These are phyloP conservation scores for Fusarium dlaminii DNA, from an alignment of 2,329 filamentous ascomycete species.

Conservation along the genomic window DNA sequence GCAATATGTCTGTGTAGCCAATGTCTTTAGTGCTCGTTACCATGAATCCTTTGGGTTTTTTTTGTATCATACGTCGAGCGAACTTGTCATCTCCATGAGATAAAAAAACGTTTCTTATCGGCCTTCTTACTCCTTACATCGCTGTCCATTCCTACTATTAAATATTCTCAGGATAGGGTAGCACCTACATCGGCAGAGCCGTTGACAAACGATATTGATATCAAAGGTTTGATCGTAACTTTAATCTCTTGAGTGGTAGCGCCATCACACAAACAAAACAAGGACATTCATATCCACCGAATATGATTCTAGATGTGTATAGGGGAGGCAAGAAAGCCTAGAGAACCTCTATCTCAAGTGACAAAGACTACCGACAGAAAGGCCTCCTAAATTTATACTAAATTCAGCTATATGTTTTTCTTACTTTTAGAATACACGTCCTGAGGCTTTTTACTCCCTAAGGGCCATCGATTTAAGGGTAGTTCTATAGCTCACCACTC, in stretches of 20 bases:
- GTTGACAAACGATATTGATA: not conserved
- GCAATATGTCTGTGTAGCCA: not conserved
- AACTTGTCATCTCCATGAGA: not conserved
- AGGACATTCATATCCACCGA: not conserved
- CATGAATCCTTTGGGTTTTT: not conserved
- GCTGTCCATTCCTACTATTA: not conserved
- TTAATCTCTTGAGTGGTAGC: not conserved
- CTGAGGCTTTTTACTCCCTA: not conserved
- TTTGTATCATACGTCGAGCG: not conserved
- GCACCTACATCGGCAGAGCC: not conserved
- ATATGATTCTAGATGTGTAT: not conserved
- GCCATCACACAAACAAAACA: not conserved
- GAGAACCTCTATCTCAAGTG: not conserved
- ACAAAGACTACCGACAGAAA: not conserved
- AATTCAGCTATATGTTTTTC: not conserved
- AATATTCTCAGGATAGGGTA: not conserved
- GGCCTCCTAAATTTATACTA: not conserved
- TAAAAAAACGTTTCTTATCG: not conserved
- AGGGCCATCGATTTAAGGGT: not conserved
- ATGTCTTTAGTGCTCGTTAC: not conserved
- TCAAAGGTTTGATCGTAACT: not conserved
- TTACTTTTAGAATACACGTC: not conserved
- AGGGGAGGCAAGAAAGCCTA: not conserved
- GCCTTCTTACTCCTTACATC: not conserved
- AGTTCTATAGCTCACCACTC: not conserved